phyloP scores from a whole-genome alignment of 169 alveolate genomes.

The Perkinsus chesapeaki region DNA sequence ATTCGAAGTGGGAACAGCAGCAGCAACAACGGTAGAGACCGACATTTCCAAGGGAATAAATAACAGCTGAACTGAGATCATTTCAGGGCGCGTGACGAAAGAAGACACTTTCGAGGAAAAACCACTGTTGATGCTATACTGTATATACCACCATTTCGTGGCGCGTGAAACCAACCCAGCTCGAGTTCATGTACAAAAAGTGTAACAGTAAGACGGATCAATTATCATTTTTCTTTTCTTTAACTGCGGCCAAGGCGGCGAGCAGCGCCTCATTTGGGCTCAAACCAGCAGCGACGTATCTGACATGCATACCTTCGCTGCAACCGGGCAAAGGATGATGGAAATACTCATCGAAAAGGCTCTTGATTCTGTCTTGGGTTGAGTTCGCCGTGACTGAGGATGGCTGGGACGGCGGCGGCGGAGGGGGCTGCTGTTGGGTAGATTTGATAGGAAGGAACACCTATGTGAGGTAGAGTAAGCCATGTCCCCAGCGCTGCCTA shows the following conservation, averaged over 20 bases:
- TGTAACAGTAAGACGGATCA: no score
- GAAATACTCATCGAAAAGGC: not conserved
- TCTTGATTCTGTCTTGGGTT: not conserved
- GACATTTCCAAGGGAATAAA: not conserved
- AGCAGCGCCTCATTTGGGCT: not conserved
- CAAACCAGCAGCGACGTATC: not conserved
- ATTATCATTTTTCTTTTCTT: not conserved
- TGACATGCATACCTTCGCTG: not conserved
- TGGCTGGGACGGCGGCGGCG: not conserved
- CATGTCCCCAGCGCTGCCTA: no score
- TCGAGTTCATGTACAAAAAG: no score
- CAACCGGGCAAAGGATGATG: not conserved
- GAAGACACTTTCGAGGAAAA: no score
- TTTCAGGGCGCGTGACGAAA: no score
- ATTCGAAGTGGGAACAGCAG: not conserved
- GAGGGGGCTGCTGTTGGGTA: no score
- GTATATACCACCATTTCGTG: no score
- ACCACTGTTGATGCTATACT: no score
- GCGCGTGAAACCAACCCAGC: no score
- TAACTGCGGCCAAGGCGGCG: not conserved
- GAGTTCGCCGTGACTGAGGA: not conserved
- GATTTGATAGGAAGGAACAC: not conserved
- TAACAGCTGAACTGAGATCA: no score
- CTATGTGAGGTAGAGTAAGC: no score
- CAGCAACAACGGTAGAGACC: not conserved